Percentiles rank a stretch among this genome's conserved stretches.
Conservation (phyloP, 2,329 filamentous ascomycete species). For the Hirsutella rhossiliensis region DNA sequence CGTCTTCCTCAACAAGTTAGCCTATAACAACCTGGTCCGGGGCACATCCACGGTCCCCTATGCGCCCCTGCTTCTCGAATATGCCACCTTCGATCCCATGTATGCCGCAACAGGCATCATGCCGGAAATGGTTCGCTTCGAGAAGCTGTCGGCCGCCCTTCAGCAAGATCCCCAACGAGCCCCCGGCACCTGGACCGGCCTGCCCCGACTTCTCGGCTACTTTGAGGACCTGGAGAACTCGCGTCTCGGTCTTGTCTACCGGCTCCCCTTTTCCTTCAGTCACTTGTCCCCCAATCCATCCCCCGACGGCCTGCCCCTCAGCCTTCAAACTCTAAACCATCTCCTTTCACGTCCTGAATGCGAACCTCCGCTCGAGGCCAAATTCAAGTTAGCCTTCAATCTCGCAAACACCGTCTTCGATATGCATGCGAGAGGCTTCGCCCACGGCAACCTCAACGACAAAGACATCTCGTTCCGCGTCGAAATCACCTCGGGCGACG, state of each 20-base stretch:
- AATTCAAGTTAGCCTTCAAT: constrained; percentile 63
- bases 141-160: constrained; percentile 47
- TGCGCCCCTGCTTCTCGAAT: constrained; percentile 56
- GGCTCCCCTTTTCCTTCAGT: constrained; percentile 55
- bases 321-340: constrained; percentile 40
- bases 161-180: constrained; percentile 40
- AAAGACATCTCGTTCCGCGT: constrained; percentile 56
- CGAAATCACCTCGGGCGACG: constrained; percentile 26
- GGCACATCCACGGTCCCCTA: constrained; percentile 31
- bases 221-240: constrained; percentile 63
- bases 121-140: constrained; percentile 52
- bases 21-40: constrained; percentile 35
- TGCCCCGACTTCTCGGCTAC: constrained; percentile 52
- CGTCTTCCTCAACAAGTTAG: constrained; percentile 33
- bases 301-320: constrained; percentile 36
- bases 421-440: constrained; percentile 56
- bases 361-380: constrained; percentile 60
- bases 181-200: constrained; percentile 45
- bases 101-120: constrained; percentile 51
- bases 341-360: constrained; percentile 38
- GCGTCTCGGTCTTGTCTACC: constrained; percentile 63
- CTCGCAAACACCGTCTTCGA: constrained; percentile 62
- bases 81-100: constrained; percentile 51
- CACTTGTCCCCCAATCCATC: constrained; percentile 40
- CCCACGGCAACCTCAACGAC: constrained; percentile 58